Evolutionary conservation across 805 yeast species (phyloP), one percentile per base, ranked within the genome.

Genomic region (Wickerhamomyces bisporus): DNA sequence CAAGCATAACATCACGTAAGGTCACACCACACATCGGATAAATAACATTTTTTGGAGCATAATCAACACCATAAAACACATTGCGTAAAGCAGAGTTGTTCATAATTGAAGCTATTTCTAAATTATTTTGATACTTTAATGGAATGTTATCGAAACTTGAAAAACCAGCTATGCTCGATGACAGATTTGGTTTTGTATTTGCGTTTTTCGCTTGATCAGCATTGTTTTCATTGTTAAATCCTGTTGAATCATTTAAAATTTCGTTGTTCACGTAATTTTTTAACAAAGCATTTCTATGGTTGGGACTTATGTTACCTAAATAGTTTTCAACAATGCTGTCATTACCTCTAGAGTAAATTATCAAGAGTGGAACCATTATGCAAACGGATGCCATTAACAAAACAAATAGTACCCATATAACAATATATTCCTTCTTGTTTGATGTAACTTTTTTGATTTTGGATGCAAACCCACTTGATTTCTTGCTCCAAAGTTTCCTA

Each of bases 21-120:
- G 62, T 62, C 1, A 61, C 64, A 1, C 77, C 80, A 62, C 86
- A 81, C 14, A 45, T 34, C 0, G 85, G 84, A 34, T 62, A 70
- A 50, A 66, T 65, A 1, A 73, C 75, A 33, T 67, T 62, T 40
- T 58, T 55, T 0, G 87, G 87, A 4, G 83, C 69, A 53, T 81
- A 81, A 16, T 75, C 73, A 14, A 81, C 42, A 0, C 87, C 86
- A 46, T 71, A 65, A 43, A 81, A 75, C 2, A 65, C 61, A 32
- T 64, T 60, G 8, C 48, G 48, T 24, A 67, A 49, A 13, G 48
- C 33, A 13, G 52, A 44, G 17, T 64, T 52, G 10, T 50, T 52
- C 71, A 73, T 62, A n/a, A 72, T 44, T 0, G 48, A 38, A 17
- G 52, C 40, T 1, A 73, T 49, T 37, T 68, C 71, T 3, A 40